phyloP scores from a whole-genome alignment of 208 protist genomes.

The Leishmania aethiopica region DNA sequence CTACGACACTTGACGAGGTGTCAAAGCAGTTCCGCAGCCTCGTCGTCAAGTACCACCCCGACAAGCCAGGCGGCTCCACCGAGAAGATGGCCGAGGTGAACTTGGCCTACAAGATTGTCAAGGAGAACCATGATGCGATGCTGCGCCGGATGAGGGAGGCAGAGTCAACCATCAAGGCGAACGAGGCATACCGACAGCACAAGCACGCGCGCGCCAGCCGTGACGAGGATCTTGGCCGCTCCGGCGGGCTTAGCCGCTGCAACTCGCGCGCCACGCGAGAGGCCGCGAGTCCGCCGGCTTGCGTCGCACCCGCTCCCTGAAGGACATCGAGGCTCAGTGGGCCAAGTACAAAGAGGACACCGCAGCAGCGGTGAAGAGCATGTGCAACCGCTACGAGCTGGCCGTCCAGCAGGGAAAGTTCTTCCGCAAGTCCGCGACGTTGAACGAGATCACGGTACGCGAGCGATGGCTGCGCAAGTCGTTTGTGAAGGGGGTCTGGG shows the following conservation, averaged over 20 bases:
- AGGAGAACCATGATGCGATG: slow-evolving; percentile 79
- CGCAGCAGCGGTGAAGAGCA: slow-evolving; percentile 72
- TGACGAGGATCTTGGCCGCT: slow-evolving; percentile 80
- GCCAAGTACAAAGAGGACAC: slow-evolving; percentile 65
- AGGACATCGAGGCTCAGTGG: slow-evolving; percentile 82
- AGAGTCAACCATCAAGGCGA: slow-evolving; percentile 58
- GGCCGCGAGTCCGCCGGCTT: slow-evolving; percentile 17
- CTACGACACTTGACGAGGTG: slow-evolving; percentile 81
- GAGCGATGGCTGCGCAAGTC: slow-evolving; percentile 89
- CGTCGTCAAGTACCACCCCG: slow-evolving; percentile 88
- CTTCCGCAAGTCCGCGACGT: slow-evolving; percentile 79
- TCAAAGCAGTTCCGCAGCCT: slow-evolving; percentile 88
- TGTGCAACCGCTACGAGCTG: slow-evolving; percentile 91
- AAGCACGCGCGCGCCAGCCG: slow-evolving; percentile 56
- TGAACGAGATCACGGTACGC: slow-evolving; percentile 87
- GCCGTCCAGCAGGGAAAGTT: slow-evolving; percentile 84
- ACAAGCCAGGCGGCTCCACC: slow-evolving; percentile 87
- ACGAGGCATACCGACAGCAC: slow-evolving; percentile 67
- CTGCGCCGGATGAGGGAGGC: slow-evolving; percentile 69
- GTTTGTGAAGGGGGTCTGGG: slow-evolving; percentile 88
- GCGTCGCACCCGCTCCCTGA: slow-evolving; percentile 53
- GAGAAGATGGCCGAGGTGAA: slow-evolving; percentile 92
- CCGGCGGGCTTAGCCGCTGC: slow-evolving; percentile 74
- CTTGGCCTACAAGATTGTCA: slow-evolving; percentile 88
- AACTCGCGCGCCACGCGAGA: slow-evolving; percentile 51